Base-by-base conservation (phyloP, 2,329 filamentous ascomycete species). In the Ascochyta clinopodiicola region DNA sequence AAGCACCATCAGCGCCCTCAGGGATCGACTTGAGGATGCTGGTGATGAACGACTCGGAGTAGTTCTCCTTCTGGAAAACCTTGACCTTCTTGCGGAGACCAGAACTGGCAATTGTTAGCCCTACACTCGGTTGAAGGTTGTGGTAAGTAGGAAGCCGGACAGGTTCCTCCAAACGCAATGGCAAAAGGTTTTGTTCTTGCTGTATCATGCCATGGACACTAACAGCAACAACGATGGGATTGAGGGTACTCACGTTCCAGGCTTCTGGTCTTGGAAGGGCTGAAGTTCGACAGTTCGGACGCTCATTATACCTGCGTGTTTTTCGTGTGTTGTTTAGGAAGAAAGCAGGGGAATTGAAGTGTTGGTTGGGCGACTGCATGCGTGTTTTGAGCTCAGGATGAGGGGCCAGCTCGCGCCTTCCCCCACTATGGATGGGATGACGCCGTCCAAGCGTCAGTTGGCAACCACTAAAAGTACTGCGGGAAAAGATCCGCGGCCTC, bases 41-140 rank as follows among this genome's bases (percentile, higher is more conserved):
- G 63, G 94, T 85, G 67, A 99, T 86, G 77, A 99, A 99, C 47
- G 94, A 88, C 81, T 99, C 95, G 79, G 91, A 93, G 85, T 99
- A 99, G 81, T 99, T 86, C 57, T 88, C 84, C 79, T 97, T 84
- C 79, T 99, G 92, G 84, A 99, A 99, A 76, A 96, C 91, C 73
- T 91, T 92, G 81, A 98, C 95, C 87, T 96, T 98, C 82, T 99
- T 99, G 64, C 95, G 92, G 78, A 99, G 92, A 78, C 95, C 95
- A 66, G 95, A 99, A 68, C 94, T 98, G 72, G 54, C 59, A 57
- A 61, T 25, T 59, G 64, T 72, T 51, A 74, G 73, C 32, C 31
- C 66, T 60, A 66, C 61, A 35, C 42, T 59, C 59, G 58, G 15
- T 42, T 15, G 10, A 45, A 6, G n/a, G 45, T 22, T 31, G 17